phyloP scores from a whole-genome alignment of 768 basidiomycete species.

The Austroboletus eburneus region DNA sequence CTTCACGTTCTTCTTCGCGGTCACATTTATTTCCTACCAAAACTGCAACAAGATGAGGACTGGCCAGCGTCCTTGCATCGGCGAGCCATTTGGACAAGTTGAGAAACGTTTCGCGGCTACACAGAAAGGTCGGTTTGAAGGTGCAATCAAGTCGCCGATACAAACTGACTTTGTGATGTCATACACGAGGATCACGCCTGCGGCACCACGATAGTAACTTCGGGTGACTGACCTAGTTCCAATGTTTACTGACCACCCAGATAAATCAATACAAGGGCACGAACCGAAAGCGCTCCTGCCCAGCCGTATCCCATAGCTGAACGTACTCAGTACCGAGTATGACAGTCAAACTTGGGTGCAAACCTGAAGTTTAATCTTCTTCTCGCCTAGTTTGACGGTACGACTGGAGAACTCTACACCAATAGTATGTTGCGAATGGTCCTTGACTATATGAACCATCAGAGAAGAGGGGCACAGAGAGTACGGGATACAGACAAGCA shows the following conservation, averaged over 20 bases:
- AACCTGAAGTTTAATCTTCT: conserved; percentile 93
- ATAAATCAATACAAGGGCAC: conserved; percentile 12
- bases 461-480: conserved; percentile 4
- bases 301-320: conserved; percentile 95
- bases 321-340: conserved; percentile 11
- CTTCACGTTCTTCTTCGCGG: conserved; percentile 89
- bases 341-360: conserved; percentile 17
- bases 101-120: conserved; percentile 81
- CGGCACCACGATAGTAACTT: conserved; percentile 94
- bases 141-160: not conserved
- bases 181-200: conserved; percentile 88
- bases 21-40: conserved; percentile 96
- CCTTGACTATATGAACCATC: conserved; percentile 67
- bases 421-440: conserved; percentile 96
- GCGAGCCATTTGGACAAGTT: conserved; percentile 87
- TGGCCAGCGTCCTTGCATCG: conserved; percentile 89
- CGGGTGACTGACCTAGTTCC: conserved; percentile 76
- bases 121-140: conserved; percentile 5
- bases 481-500: conserved; percentile 61
- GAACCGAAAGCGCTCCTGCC: conserved; percentile 91
- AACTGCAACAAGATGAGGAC: conserved; percentile 84
- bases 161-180: conserved; percentile 78
- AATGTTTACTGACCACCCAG: conserved; percentile 10
- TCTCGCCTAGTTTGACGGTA: conserved; percentile 89
- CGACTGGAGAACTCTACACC: conserved; percentile 97